phyloP scores from a whole-genome alignment of 1,139 yeast genomes.

The Diutina pseudorugosa region DNA sequence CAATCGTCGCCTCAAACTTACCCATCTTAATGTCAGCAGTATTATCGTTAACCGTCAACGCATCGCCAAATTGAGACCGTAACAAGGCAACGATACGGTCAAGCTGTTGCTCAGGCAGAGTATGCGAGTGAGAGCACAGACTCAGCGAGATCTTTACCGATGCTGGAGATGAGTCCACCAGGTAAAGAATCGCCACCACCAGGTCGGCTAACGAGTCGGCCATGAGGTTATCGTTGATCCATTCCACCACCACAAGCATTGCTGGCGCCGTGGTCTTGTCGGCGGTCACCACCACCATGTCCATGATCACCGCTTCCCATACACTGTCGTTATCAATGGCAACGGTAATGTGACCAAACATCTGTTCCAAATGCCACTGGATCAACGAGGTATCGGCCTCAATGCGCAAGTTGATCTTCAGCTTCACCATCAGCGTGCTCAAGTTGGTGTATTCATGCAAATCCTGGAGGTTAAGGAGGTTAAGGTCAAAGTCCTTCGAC shows the following conservation, averaged over 20 bases:
- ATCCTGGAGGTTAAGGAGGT: conserved; percentile 72
- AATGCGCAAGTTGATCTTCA: conserved; percentile 66
- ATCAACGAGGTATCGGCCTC: conserved; percentile 74
- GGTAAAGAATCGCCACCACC: conserved; percentile 75
- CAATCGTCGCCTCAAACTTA: conserved; percentile 56
- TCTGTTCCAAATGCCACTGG: conserved; percentile 83
- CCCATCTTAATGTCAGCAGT: conserved; percentile 57
- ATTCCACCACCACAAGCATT: conserved; percentile 53
- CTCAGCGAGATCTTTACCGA: conserved; percentile 77
- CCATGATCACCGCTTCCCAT: conserved; percentile 39
- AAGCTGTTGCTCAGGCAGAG: conserved; percentile 16
- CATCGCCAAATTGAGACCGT: conserved; percentile 80
- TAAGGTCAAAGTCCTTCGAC: conserved; percentile 82
- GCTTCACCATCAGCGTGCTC: conserved; percentile 75
- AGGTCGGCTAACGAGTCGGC: conserved; percentile 94
- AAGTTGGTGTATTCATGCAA: conserved; percentile 81
- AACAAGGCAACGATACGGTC: conserved; percentile 53
- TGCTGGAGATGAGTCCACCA: conserved; percentile 92
- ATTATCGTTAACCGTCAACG: conserved; percentile 31
- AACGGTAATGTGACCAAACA: conserved; percentile 81
- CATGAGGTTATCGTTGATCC: conserved; percentile 77
- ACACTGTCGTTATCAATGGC: conserved; percentile 49
- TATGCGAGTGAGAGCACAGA: conserved; percentile 26
- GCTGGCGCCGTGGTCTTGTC: conserved; percentile 23
- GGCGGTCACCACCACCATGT: conserved; percentile 30